Percentiles rank a stretch among this genome's conserved stretches.
Evolutionary conservation across 164 flowering plant species (phyloP).

Genomic region (Vitis cinerea): DNA sequence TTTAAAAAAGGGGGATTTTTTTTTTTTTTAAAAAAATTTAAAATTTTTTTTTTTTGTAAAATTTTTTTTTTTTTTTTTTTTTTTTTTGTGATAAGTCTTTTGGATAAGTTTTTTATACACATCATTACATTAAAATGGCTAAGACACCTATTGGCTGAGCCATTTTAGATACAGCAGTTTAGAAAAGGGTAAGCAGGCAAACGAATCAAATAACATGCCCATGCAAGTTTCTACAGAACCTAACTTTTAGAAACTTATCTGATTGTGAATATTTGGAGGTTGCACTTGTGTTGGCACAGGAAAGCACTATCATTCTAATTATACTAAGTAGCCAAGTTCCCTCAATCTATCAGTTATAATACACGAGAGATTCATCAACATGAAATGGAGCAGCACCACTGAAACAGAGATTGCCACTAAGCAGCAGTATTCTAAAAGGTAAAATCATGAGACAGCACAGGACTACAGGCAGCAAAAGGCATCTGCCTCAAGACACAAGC

Average conservation of each 20-base stretch:
- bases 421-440: not conserved
- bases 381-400: not conserved
- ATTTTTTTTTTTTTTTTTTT: too few species aligned
- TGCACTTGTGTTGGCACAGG: not conserved
- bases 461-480: not conserved
- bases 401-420: not conserved
- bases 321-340: not conserved
- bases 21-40: too few species aligned
- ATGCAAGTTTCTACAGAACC: not conserved
- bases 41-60: too few species aligned
- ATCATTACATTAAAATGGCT: too few species aligned
- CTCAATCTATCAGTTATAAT: not conserved
- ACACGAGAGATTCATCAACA: not conserved
- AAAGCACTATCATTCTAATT: not conserved
- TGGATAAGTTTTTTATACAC: too few species aligned
- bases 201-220: not conserved
- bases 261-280: not conserved
- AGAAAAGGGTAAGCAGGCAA: not conserved
- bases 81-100: too few species aligned
- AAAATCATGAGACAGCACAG: not conserved
- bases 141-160: too few species aligned
- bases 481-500: not conserved
- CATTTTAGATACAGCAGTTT: too few species aligned
- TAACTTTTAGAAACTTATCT: not conserved
- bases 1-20: too few species aligned